These are phyloP conservation scores for Xylaria sp. DNA, from an alignment of 2,329 filamentous ascomycete species.

Conservation along the genomic window DNA sequence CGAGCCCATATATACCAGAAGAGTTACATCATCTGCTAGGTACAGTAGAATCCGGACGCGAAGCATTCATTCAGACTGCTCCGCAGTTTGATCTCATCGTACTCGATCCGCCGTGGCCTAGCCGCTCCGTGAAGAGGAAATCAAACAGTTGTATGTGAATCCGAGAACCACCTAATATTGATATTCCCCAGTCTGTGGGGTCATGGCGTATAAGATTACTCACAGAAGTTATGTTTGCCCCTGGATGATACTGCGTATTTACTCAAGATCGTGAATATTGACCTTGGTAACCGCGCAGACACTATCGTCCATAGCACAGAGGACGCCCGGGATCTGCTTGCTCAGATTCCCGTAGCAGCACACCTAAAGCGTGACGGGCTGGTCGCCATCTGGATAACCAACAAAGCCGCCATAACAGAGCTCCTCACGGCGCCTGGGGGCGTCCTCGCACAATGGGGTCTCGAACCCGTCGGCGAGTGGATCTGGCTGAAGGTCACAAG, in stretches of 20 bases:
- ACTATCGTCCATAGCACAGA: conserved; percentile 57
- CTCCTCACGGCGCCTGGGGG: conserved; percentile 68
- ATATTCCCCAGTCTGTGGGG: background rate
- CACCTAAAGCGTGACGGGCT: conserved; percentile 66
- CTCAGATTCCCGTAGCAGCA: conserved; percentile 65
- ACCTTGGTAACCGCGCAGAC: conserved; percentile 16
- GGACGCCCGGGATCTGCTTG: conserved; percentile 63
- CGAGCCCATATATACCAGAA: conserved; percentile 53
- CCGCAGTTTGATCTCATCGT: conserved; percentile 74
- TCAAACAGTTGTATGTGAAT: conserved; percentile 56
- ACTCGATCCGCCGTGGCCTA: conserved; percentile 85
- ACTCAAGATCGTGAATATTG: conserved; percentile 4
- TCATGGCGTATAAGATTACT: background rate
- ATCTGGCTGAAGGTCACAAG: conserved; percentile 80
- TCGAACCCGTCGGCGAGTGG: conserved; percentile 77
- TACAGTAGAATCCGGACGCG: conserved; percentile 56
- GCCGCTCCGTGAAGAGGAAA: conserved; percentile 75
- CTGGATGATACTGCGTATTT: background rate
- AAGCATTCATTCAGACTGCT: conserved; percentile 55
- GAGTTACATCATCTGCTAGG: conserved; percentile 61
- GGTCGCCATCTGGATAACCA: conserved; percentile 82
- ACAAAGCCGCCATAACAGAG: conserved; percentile 69
- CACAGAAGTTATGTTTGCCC: background rate
- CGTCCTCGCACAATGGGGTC: conserved; percentile 73
- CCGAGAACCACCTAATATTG: background rate